Evolutionary conservation across 305 asterid genomes (phyloP).

Genomic region (Caryopteris hybrid): DNA sequence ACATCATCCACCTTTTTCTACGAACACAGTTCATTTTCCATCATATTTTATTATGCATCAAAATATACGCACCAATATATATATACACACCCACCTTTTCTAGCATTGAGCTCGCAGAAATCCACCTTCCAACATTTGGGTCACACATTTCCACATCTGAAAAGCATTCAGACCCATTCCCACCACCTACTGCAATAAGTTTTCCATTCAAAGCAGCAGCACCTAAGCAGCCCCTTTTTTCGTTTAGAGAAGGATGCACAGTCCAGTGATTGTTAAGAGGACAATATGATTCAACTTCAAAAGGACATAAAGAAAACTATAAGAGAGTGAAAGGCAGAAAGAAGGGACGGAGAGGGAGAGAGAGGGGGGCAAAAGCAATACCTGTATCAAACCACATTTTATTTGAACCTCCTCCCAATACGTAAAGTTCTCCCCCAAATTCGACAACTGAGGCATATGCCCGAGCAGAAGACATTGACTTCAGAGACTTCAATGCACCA

Average conservation of each 20-base stretch:
- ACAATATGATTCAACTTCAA: conserved; percentile 70
- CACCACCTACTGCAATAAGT: conserved; percentile 69
- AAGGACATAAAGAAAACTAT: neutral
- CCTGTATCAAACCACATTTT: conserved; percentile 52
- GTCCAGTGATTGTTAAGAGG: conserved; percentile 48
- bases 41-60: neutral
- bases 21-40: neutral
- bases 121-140: conserved; percentile 57
- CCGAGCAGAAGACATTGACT: conserved; percentile 52
- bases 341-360: neutral
- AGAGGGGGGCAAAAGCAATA: conserved; percentile 19
- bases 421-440: conserved; percentile 49
- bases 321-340: no score
- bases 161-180: conserved; percentile 43
- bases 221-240: conserved; percentile 50
- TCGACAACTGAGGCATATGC: conserved; percentile 50
- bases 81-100: conserved; percentile 35
- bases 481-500: conserved; percentile 41
- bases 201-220: conserved; percentile 52
- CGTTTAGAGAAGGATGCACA: conserved; percentile 38
- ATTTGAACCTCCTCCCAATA: conserved; percentile 64
- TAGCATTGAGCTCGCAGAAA: conserved; percentile 53
- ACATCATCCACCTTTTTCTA: neutral
- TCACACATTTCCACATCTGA: conserved; percentile 66
- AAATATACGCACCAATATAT: neutral